Evolutionary conservation across 2,329 filamentous ascomycete species (phyloP), one percentile per base, ranked within the genome.

Genomic region (Talaromyces sp.): DNA sequence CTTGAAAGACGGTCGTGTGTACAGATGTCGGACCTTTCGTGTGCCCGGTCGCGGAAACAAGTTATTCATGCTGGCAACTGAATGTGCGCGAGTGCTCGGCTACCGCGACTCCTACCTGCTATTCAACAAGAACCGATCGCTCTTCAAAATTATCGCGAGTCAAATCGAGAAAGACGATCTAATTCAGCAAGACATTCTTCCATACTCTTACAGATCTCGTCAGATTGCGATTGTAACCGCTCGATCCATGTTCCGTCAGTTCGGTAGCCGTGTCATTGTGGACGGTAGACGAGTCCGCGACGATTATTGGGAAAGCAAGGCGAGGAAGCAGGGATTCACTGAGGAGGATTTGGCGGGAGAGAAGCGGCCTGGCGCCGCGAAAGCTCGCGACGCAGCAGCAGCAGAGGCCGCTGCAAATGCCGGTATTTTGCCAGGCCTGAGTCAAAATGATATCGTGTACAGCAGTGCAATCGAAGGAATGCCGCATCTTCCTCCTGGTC

Each of bases 281-380:
- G 91, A 93, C 72, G 95, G 95, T 39, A 87, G 94, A 68, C 85
- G 95, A 65, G 95, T 99, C 48, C 89, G 95, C 59, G 95, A 99
- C 78, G 95, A 99, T 76, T 99, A 99, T 79, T 99, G 95, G 95
- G 95, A 98, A 78, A 91, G 90, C 74, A 98, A 98, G 79, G 95
- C 95, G 8, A 86, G 91, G 57, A 99, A 98, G 79, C 95, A 99
- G 78, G 95, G 95, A 11, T 99, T 99, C 75, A 99, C 95, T 1
- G 95, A 99, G 76, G 93, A 96, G 68, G 95, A 99, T 77, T 84
- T 93, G 60, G 95, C 95, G 3, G 95, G 95, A 47, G 95, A 99
- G 80, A 98, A 99, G 82, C 86, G 95, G 68, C 95, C 95, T 6
- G 95, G 95, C 62, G 93, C 91, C 45, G 88, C 92, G 65, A 97